These are phyloP conservation scores for Cryptococcus neoformans DNA, from an alignment of 1,284 basidiomycete genomes.

Conservation along the genomic window DNA sequence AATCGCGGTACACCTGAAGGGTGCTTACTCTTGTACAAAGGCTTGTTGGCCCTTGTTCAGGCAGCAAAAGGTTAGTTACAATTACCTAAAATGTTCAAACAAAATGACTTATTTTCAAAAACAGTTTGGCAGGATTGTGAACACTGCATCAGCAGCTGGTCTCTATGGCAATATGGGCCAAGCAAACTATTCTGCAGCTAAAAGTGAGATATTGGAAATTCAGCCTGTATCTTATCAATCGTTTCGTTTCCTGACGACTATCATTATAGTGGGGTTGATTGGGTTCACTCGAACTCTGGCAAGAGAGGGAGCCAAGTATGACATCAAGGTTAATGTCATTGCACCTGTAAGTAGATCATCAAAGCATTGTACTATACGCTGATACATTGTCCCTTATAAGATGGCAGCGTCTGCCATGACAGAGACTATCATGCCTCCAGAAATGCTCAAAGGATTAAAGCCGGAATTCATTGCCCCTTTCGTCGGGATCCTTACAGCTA, in stretches of 20 bases:
- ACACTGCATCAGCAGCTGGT: slow-evolving; percentile 68
- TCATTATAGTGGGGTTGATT: slow-evolving; percentile 69
- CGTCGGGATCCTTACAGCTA: slow-evolving; percentile 61
- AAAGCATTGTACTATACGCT: background rate
- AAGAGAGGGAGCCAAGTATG: slow-evolving; percentile 86
- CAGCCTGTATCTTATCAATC: background rate
- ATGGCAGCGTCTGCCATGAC: slow-evolving; percentile 93
- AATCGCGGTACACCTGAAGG: slow-evolving; percentile 88
- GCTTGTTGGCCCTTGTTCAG: slow-evolving; percentile 96
- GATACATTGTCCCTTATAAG: slow-evolving; percentile 45
- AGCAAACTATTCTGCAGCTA: slow-evolving; percentile 67
- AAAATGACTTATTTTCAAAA: background rate
- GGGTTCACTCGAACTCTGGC: slow-evolving; percentile 91
- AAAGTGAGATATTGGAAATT: slow-evolving; percentile 32
- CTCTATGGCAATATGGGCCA: slow-evolving; percentile 89
- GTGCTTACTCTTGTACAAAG: slow-evolving; percentile 91
- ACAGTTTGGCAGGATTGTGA: slow-evolving; percentile 81
- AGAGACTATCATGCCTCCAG: slow-evolving; percentile 93
- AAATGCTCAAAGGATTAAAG: slow-evolving; percentile 88
- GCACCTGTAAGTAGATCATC: slow-evolving; percentile 67
- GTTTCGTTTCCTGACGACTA: slow-evolving; percentile 4
- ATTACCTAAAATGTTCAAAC: background rate
- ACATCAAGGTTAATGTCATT: slow-evolving; percentile 82
- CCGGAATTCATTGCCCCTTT: slow-evolving; percentile 94
- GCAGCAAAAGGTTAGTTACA: slow-evolving; percentile 64